Evolutionary conservation across 2,329 filamentous ascomycete species (phyloP).

Genomic region (Blastomyces silverae): DNA sequence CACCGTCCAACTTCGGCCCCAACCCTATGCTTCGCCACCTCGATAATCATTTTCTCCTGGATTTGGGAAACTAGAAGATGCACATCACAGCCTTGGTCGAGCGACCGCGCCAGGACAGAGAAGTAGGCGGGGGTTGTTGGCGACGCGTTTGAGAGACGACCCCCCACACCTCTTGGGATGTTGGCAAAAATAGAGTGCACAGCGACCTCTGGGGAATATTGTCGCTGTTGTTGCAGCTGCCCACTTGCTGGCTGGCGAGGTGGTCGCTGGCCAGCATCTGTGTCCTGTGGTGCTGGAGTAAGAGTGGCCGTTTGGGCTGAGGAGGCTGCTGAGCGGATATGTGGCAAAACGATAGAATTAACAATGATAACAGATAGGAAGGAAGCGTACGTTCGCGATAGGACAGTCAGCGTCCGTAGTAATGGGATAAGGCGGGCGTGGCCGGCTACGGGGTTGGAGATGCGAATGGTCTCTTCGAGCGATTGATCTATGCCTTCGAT

Average conservation of each 20-base stretch:
- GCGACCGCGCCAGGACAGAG: slow-evolving; percentile 31
- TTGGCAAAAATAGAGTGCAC: slow-evolving; percentile 10
- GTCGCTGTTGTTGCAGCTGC: slow-evolving; percentile 5
- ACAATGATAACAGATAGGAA: slow-evolving; percentile 34
- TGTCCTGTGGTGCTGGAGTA: background rate
- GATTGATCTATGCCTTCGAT: slow-evolving; percentile 36
- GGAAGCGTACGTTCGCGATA: slow-evolving; percentile 29
- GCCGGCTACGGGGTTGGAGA: slow-evolving; percentile 34
- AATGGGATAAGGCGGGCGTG: slow-evolving; percentile 31
- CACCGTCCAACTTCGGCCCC: slow-evolving; percentile 34
- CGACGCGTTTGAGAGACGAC: slow-evolving; percentile 21
- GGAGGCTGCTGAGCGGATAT: background rate
- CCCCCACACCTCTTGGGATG: background rate
- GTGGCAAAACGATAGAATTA: slow-evolving; percentile 32
- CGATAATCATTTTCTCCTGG: slow-evolving; percentile 27
- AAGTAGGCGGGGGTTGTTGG: slow-evolving; percentile 20
- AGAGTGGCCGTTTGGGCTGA: background rate
- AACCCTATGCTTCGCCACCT: slow-evolving; percentile 38
- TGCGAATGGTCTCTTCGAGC: slow-evolving; percentile 33
- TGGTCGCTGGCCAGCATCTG: background rate
- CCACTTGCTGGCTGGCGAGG: background rate
- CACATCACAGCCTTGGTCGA: slow-evolving; percentile 38
- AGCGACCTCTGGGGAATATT: background rate
- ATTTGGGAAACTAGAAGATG: slow-evolving; percentile 35
- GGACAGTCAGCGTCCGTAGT: slow-evolving; percentile 31